Conservation (phyloP, 164 flowering plant species). For the Vitis rotundifolia region DNA sequence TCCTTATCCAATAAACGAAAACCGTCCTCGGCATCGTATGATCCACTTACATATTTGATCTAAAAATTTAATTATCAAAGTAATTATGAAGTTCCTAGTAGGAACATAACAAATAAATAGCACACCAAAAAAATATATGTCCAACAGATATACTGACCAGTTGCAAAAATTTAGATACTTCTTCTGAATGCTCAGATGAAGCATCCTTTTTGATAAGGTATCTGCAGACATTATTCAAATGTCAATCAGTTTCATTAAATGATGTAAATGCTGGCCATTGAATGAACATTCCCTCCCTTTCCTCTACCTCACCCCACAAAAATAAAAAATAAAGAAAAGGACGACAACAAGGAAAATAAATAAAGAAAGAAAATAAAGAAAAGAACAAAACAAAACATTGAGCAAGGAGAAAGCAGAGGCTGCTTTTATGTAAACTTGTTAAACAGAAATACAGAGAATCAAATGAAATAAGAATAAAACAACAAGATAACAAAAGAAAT, state of each 20-base stretch:
- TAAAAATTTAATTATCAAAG: slow-evolving; percentile 27
- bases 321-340: not conserved
- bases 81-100: slow-evolving; percentile 5
- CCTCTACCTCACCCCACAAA: too few species aligned
- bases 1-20: slow-evolving; percentile 71
- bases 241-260: not conserved
- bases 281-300: too few species aligned
- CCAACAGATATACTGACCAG: slow-evolving; percentile 49
- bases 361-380: not conserved
- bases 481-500: not conserved
- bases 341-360: not conserved
- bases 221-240: slow-evolving; percentile 39
- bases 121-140: slow-evolving; percentile 2
- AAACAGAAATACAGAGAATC: too few species aligned
- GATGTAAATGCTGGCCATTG: too few species aligned
- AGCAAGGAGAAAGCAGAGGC: too few species aligned
- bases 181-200: slow-evolving; percentile 50
- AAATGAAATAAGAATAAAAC: too few species aligned
- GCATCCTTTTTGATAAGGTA: slow-evolving; percentile 48
- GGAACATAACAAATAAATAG: not conserved
- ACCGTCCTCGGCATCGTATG: slow-evolving; percentile 82
- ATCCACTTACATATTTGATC: slow-evolving; percentile 92
- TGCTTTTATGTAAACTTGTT: too few species aligned
- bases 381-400: not conserved
- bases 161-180: slow-evolving; percentile 64